These are phyloP conservation scores for Colletotrichum orchidophilum DNA, from an alignment of 2,329 filamentous ascomycete genomes.

Conservation along the genomic window DNA sequence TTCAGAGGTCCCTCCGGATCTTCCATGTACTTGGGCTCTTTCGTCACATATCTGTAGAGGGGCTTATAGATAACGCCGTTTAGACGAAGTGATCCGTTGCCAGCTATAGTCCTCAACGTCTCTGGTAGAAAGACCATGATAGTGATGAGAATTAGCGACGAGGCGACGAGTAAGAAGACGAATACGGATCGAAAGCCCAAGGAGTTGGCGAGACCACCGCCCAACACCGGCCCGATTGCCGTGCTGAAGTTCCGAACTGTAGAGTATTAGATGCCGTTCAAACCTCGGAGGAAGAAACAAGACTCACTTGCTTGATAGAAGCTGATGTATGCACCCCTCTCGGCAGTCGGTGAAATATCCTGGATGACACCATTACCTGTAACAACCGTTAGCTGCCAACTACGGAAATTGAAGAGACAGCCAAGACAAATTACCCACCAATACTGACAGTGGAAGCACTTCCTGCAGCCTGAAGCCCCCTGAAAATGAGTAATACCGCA, in stretches of 20 bases:
- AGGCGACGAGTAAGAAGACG: constrained; percentile 29
- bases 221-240: constrained; percentile 45
- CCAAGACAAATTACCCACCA: constrained; percentile 39
- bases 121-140: constrained; percentile 41
- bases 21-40: constrained; percentile 32
- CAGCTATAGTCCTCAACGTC: constrained; percentile 40
- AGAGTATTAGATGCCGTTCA: not conserved
- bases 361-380: constrained; percentile 42
- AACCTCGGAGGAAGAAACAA: rapidly evolving
- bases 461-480: constrained; percentile 57
- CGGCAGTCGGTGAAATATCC: constrained; percentile 41
- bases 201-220: constrained; percentile 41
- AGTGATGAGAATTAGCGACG: constrained; percentile 31
- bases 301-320: constrained; percentile 44
- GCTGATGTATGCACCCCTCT: constrained; percentile 43
- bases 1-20: constrained; percentile 37
- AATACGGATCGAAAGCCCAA: constrained; percentile 29
- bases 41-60: constrained; percentile 31
- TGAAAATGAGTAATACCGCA: constrained; percentile 52
- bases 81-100: constrained; percentile 39
- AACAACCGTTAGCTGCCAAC: not conserved
- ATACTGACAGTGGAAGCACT: constrained; percentile 59
- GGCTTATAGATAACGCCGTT: constrained; percentile 41
- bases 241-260: constrained; percentile 42
- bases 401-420: not conserved